These are phyloP conservation scores for Solanum hybrid DNA, from an alignment of 305 asterid genomes.

Conservation along the genomic window DNA sequence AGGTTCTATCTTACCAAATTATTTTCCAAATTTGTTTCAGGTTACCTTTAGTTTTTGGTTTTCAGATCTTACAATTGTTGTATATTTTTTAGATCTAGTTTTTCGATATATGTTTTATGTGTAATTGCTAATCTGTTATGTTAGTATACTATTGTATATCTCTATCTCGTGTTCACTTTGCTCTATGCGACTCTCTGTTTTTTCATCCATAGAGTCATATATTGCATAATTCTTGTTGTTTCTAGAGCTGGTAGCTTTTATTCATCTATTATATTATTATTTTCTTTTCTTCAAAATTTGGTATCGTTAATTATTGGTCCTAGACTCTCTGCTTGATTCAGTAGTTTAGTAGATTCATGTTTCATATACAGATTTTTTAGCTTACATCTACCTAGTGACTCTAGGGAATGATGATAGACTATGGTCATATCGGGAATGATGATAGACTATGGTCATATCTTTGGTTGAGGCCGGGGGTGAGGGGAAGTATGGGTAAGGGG, in stretches of 20 bases:
- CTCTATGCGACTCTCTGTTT: not conserved
- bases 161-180: not conserved
- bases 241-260: not conserved
- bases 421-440: not conserved
- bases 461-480: not conserved
- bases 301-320: not conserved
- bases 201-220: not conserved
- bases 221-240: not conserved
- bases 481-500: not conserved
- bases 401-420: not conserved
- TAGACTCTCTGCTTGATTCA: not conserved
- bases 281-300: not conserved
- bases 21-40: not conserved
- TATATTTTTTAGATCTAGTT: not conserved
- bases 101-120: not conserved
- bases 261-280: not conserved
- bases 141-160: not conserved
- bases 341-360: not conserved
- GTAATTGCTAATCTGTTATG: not conserved
- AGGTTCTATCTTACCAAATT: no score
- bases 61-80: not conserved
- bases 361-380: not conserved
- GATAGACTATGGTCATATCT: not conserved
- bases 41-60: not conserved
- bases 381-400: not conserved